Evolutionary conservation across 805 yeast genomes (phyloP), one percentile per base, ranked within the genome.

Genomic region (Danielia oregonensis): DNA sequence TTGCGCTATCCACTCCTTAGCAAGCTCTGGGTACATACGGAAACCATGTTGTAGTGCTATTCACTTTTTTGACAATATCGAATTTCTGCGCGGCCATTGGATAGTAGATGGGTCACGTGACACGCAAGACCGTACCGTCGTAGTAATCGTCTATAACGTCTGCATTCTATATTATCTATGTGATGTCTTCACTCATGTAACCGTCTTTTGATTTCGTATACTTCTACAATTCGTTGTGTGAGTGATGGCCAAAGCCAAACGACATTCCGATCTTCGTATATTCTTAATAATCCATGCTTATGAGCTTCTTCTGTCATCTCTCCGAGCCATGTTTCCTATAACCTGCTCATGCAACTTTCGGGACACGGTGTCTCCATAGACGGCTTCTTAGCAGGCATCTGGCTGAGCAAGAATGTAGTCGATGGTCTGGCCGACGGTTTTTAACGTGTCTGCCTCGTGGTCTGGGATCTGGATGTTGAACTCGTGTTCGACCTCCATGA

Each of bases 381-480:
- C n/a, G n/a, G n/a, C n/a, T n/a, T n/a, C 5, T 33, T 59, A 65
- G 39, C 63, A 59, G 22, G 73, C 63, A 46, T 67, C 73, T 16
- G 63, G 63, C 39, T 67, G 73, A 15, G 67, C 32, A 43, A 67
- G 50, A 34, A 67, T 57, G 49, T 55, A 67, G 48, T 67, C 72
- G 29, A 67, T 52, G 31, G 72, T 60, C 43, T 67, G 72, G 17
- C 72, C 70, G 26, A 67, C 71, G 14, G 72, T 65, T 57, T 65
- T 67, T 51, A 67, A 63, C 22, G 57, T 48, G 48, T 67, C 73
- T 24, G 72, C 70, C 51, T 67, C 73, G 35, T 63, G 57, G 52
- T 67, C 73, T 23, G 73, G 73, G 39, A 67, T 67, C 48, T 66
- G 70, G 36, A 67, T 67, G 54, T 65, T 67, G 57, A 67, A 67